A percentile compares a stretch with the other conserved stretches of the same genome.
Evolutionary conservation across 306 rosid species (phyloP).

Genomic region (Dryas alaskensis): DNA sequence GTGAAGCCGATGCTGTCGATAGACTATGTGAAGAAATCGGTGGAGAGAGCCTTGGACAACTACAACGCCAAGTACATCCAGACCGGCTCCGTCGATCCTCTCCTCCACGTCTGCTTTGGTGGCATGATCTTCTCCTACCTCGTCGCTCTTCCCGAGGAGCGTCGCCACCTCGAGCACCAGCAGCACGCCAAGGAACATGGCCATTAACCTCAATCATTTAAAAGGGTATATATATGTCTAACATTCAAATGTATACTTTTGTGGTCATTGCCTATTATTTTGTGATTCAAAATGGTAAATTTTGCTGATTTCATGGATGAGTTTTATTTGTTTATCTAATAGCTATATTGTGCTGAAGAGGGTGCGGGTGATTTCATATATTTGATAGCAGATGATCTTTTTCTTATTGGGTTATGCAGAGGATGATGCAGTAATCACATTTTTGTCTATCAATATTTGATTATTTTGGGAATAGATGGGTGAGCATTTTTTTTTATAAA

Average conservation of each 20-base stretch:
- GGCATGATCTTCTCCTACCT: slow-evolving; percentile 79
- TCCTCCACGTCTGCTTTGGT: slow-evolving; percentile 66
- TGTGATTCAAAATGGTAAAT: not conserved
- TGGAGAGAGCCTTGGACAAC: slow-evolving; percentile 54
- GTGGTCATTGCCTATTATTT: not conserved
- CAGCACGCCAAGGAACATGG: slow-evolving; percentile 64
- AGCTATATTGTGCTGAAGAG: not conserved
- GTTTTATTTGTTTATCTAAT: not conserved
- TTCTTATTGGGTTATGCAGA: not conserved
- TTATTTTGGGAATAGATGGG: not conserved
- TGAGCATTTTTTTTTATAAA: not conserved
- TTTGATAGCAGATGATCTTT: not conserved
- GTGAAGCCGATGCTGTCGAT: slow-evolving; percentile 66
- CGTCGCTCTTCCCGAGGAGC: slow-evolving; percentile 73
- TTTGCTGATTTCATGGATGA: not conserved
- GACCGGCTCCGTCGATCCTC: slow-evolving; percentile 52
- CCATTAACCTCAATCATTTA: slow-evolving; percentile 31
- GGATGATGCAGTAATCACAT: not conserved
- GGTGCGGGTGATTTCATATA: not conserved
- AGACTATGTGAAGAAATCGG: slow-evolving; percentile 40
- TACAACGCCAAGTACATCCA: slow-evolving; percentile 74
- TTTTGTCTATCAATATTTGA: not conserved
- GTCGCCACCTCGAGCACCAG: slow-evolving; percentile 73
- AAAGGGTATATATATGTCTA: slow-evolving; percentile 16
- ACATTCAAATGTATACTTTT: not conserved